Conservation (phyloP, 352 stramenopile genomes). For the Pythium chondricola region DNA sequence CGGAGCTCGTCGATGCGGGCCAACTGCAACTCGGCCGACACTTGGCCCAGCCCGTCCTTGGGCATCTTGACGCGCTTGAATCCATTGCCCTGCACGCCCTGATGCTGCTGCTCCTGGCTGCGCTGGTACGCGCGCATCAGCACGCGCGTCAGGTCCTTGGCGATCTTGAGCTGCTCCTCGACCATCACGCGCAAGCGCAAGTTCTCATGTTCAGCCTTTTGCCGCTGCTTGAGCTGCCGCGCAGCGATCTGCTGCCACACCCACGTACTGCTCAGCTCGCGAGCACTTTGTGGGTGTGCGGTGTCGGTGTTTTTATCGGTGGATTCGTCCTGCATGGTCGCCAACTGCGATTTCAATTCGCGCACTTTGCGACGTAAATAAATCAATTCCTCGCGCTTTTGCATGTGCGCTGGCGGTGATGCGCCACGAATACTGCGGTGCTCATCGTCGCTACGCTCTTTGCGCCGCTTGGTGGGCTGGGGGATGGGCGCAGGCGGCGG, state of each 20-base stretch:
- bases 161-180: conserved; percentile 10
- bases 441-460: not conserved
- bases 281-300: not conserved
- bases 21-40: conserved; percentile 2
- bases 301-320: not conserved
- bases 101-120: not conserved
- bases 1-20: conserved; percentile 5
- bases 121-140: conserved; percentile 10
- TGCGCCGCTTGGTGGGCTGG: not conserved
- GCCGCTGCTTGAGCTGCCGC: conserved; percentile 10
- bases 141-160: conserved; percentile 16
- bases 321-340: not conserved
- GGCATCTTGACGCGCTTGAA: conserved; percentile 12
- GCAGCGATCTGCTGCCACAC: conserved; percentile 17
- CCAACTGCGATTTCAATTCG: conserved; percentile 2
- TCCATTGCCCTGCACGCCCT: not conserved
- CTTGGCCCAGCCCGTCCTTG: not conserved
- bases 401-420: not conserved
- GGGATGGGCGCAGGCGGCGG: not conserved
- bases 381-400: conserved; percentile 7
- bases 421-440: too few relatives aligned
- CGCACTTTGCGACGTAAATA: conserved; percentile 10
- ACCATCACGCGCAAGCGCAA: conserved; percentile 9
- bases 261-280: conserved; percentile 2
- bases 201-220: conserved; percentile 9